Conservation (phyloP, 192 early-diverging fungal genomes). For the Mortierella antarctica region DNA sequence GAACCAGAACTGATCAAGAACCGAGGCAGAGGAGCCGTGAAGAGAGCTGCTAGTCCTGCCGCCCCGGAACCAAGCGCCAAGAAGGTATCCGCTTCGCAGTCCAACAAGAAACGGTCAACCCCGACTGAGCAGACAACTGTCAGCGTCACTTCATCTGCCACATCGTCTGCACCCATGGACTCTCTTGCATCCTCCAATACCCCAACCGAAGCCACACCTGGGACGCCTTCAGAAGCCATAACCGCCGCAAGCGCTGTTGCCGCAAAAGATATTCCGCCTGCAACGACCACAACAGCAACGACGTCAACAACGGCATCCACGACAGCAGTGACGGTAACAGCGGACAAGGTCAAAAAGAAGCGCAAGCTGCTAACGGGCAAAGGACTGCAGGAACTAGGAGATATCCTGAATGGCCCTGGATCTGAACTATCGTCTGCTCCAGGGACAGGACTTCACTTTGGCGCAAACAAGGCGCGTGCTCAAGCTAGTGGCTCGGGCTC, state of each 20-base stretch:
- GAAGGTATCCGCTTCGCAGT: not conserved
- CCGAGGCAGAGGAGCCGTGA: not conserved
- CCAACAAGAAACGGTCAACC: not conserved
- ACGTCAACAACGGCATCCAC: conserved; percentile 1
- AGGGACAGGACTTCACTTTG: conserved; percentile 7
- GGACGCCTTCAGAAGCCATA: not conserved
- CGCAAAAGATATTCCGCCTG: not conserved
- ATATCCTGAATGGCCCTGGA: conserved; percentile 44
- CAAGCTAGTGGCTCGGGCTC: not conserved
- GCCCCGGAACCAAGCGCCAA: conserved; percentile 2
- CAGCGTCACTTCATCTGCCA: not conserved
- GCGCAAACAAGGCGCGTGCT: conserved; percentile 1
- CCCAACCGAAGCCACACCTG: not conserved
- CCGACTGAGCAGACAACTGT: not conserved
- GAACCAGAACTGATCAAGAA: not conserved
- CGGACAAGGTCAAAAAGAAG: conserved; percentile 42
- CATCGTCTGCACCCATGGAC: too few relatives aligned
- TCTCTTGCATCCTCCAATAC: not conserved
- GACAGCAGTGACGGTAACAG: not conserved
- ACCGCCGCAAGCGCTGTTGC: not conserved
- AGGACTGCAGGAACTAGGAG: conserved; percentile 37
- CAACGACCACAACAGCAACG: not conserved
- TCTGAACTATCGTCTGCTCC: conserved; percentile 17
- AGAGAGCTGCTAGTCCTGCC: conserved; percentile 7
- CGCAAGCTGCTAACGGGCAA: conserved; percentile 42